Evolutionary conservation across 2,329 filamentous ascomycete species (phyloP).

Genomic region (Podosphaera xanthii): DNA sequence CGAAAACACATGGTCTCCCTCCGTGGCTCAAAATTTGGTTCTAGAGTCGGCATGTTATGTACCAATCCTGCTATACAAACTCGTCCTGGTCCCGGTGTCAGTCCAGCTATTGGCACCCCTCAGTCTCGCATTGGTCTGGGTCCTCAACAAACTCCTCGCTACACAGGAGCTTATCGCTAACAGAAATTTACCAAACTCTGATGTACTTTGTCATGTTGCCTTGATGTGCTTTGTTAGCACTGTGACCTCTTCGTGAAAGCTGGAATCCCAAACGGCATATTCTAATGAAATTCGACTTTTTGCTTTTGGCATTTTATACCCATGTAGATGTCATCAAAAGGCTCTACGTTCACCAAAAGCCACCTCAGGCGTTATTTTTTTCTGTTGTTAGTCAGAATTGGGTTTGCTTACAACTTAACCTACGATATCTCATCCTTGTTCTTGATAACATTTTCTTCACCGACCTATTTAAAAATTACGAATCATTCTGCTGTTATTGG

Average conservation of each 20-base stretch:
- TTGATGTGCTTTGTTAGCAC: constrained; percentile 10
- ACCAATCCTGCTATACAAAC: constrained; percentile 81
- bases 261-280: constrained; percentile 16
- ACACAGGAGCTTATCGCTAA: constrained; percentile 34
- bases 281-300: constrained; percentile 12
- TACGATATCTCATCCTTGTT: constrained; percentile 16
- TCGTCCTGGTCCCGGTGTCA: constrained; percentile 64
- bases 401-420: constrained; percentile 8
- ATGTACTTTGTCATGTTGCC: constrained; percentile 10
- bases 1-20: constrained; percentile 99
- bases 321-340: constrained; percentile 15
- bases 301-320: constrained; percentile 17
- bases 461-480: constrained; percentile 21
- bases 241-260: constrained; percentile 14
- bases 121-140: constrained; percentile 29
- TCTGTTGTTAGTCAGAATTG: constrained; percentile 6
- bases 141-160: constrained; percentile 32
- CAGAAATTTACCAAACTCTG: constrained; percentile 4
- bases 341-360: constrained; percentile 14
- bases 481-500: constrained; percentile 33
- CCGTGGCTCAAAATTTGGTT: constrained; percentile 93
- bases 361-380: constrained; percentile 13
- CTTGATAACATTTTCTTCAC: constrained; percentile 16
- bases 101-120: constrained; percentile 32
- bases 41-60: constrained; percentile 95